These are phyloP conservation scores for Claviceps sp. DNA, from an alignment of 2,329 filamentous ascomycete genomes.

Conservation along the genomic window DNA sequence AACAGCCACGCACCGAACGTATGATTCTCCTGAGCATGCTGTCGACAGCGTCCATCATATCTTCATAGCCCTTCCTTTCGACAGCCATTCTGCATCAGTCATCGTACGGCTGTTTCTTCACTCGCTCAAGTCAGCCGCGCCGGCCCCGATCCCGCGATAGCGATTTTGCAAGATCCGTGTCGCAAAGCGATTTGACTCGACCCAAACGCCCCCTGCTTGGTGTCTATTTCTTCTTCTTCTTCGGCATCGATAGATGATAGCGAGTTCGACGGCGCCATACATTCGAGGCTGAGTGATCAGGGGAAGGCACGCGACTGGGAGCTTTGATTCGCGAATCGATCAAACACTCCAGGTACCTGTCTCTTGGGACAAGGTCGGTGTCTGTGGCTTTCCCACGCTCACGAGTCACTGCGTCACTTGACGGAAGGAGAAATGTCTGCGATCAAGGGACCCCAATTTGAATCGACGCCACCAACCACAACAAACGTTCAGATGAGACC, in stretches of 20 bases:
- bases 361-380: not conserved
- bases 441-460: conserved; percentile 12
- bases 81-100: not conserved
- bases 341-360: not conserved
- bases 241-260: conserved; percentile 9
- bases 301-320: conserved; percentile 11
- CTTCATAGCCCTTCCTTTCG: not conserved
- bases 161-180: not conserved
- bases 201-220: not conserved
- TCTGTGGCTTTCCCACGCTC: not conserved
- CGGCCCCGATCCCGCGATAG: not conserved
- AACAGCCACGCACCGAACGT: not conserved
- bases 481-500: conserved; percentile 11
- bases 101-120: not conserved
- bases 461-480: conserved; percentile 4
- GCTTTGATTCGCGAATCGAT: not conserved
- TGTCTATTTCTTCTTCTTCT: not conserved
- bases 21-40: not conserved
- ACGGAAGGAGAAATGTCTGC: conserved; percentile 17
- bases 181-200: not conserved
- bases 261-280: conserved; percentile 7
- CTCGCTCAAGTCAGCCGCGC: not conserved
- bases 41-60: not conserved
- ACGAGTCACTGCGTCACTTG: not conserved
- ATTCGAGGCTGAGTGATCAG: conserved; percentile 9